These are phyloP conservation scores for Rosa persica DNA, from an alignment of 306 rosid species.

Conservation along the genomic window DNA sequence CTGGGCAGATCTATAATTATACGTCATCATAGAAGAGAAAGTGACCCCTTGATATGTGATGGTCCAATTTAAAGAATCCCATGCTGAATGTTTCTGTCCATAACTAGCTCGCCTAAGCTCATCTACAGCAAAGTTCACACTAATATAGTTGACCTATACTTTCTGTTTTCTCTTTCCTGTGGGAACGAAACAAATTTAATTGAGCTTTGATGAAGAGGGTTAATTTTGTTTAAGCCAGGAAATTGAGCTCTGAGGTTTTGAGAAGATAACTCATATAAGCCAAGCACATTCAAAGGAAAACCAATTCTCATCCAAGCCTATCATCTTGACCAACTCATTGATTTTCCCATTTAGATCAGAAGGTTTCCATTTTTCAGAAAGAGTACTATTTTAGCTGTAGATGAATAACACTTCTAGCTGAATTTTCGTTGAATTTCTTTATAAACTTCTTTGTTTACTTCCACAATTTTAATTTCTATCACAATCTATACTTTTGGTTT, in stretches of 20 bases:
- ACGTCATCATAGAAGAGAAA: background rate
- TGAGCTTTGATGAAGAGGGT: background rate
- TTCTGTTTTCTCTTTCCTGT: background rate
- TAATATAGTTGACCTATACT: slow-evolving; percentile 1
- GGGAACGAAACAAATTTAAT: background rate
- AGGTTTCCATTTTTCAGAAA: no score
- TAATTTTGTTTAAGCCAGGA: background rate
- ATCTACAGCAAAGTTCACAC: background rate
- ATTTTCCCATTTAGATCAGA: no score
- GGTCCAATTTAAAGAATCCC: slow-evolving; percentile 15
- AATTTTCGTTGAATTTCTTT: no score
- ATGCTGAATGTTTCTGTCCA: background rate
- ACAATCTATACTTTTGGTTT: no score
- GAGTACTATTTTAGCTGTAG: no score
- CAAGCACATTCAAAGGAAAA: no score
- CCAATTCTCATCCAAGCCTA: no score
- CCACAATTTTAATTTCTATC: no score
- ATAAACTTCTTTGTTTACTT: no score
- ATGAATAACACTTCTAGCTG: no score
- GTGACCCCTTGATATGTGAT: background rate
- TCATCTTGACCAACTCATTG: no score
- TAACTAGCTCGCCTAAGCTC: background rate
- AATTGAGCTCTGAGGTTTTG: background rate
- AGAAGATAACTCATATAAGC: no score
- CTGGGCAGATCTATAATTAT: background rate